Percentiles rank a stretch among this genome's conserved stretches.
Evolutionary conservation across 2,329 filamentous ascomycete genomes (phyloP).

Genomic region (Boeremia exigua): DNA sequence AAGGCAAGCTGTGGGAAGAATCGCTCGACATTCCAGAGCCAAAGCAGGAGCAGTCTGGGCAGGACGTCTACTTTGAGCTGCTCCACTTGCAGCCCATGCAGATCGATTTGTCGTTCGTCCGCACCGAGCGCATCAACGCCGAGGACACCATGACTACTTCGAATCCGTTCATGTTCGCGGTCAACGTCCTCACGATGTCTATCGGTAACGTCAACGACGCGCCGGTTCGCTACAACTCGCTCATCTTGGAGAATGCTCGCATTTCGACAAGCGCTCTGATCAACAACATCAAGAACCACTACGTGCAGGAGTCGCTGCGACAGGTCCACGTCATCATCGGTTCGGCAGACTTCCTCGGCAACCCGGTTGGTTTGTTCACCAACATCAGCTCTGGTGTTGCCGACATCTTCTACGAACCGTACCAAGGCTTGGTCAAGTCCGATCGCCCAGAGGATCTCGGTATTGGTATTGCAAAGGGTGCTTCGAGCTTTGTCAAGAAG

Average conservation of each 20-base stretch:
- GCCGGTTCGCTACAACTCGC: conserved; percentile 87
- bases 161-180: conserved; percentile 97
- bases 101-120: conserved; percentile 93
- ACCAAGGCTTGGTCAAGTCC: conserved; percentile 95
- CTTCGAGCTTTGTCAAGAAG: conserved; percentile 97
- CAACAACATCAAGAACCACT: conserved; percentile 89
- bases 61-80: conserved; percentile 97
- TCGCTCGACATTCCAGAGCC: conserved; percentile 91
- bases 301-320: conserved; percentile 93
- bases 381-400: conserved; percentile 96
- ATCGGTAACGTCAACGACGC: conserved; percentile 99
- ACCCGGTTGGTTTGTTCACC: conserved; percentile 97
- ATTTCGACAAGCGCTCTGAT: conserved; percentile 85
- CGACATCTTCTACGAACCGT: conserved; percentile 99
- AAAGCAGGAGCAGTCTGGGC: conserved; percentile 78
- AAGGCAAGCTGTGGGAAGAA: conserved; percentile 88
- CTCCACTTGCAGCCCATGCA: conserved; percentile 98
- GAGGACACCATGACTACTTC: conserved; percentile 88
- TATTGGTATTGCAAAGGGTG: conserved; percentile 92
- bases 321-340: conserved; percentile 98
- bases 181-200: conserved; percentile 99
- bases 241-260: conserved; percentile 93
- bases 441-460: conserved; percentile 95
- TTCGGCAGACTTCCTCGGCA: conserved; percentile 95
- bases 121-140: conserved; percentile 93